Evolutionary conservation across 495 filamentous ascomycete species (phyloP).

Genomic region (Daldinia decipiens): DNA sequence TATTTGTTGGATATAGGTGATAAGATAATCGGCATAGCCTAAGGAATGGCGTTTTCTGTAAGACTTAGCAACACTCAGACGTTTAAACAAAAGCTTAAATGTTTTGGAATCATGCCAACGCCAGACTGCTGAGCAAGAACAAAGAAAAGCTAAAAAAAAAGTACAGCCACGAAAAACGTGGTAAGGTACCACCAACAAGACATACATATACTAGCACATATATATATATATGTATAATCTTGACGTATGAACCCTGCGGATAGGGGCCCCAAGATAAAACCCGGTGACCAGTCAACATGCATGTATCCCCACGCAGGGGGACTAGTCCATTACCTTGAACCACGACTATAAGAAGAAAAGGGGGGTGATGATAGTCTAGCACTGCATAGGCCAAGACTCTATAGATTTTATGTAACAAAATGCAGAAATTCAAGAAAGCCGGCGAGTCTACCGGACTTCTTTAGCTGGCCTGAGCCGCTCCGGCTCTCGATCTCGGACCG

Average conservation of each 20-base stretch:
- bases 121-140: background rate
- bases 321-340: constrained; percentile 12
- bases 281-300: constrained; percentile 33
- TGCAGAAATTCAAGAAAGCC: constrained; percentile 13
- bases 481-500: constrained; percentile 19
- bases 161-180: background rate
- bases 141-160: constrained; percentile 9
- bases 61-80: constrained; percentile 29
- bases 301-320: constrained; percentile 25
- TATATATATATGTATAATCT: too few relatives aligned
- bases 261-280: constrained; percentile 14
- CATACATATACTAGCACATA: background rate
- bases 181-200: background rate
- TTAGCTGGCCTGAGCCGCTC: constrained; percentile 20
- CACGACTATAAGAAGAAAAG: constrained; percentile 16
- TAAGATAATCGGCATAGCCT: background rate
- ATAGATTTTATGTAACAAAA: constrained; percentile 33
- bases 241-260: constrained; percentile 19
- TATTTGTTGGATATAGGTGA: background rate
- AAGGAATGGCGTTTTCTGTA: background rate
- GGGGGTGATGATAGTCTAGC: constrained; percentile 8
- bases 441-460: constrained; percentile 19
- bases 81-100: constrained; percentile 10
- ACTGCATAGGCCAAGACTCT: constrained; percentile 17
- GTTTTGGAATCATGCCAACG: constrained; percentile 21